Evolutionary conservation across 805 yeast genomes (phyloP).

Genomic region (Ogataea corticis): DNA sequence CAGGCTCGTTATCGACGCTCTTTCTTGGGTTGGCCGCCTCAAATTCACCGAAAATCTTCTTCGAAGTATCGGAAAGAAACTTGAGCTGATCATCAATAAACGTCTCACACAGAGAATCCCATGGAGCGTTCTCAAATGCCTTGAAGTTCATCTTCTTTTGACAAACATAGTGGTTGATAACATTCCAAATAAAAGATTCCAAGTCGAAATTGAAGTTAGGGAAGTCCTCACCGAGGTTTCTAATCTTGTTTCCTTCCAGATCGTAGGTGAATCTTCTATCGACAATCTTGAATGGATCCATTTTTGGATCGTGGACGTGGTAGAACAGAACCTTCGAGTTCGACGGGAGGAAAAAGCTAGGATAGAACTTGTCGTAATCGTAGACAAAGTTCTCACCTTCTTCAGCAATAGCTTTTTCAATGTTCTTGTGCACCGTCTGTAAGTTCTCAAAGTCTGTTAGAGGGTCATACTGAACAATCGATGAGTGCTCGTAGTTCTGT

Average conservation of each 20-base stretch:
- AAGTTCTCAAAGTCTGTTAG: slow-evolving; percentile 31
- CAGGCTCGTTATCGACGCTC: background rate
- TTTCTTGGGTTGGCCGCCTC: slow-evolving; percentile 6
- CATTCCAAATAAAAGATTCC: slow-evolving; percentile 35
- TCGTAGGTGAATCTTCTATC: slow-evolving; percentile 31
- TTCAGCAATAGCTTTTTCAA: slow-evolving; percentile 24
- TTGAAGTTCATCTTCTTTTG: slow-evolving; percentile 27
- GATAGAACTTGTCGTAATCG: slow-evolving; percentile 29
- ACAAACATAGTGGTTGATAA: slow-evolving; percentile 36
- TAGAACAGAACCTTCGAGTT: slow-evolving; percentile 36
- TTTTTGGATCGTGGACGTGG: slow-evolving; percentile 57
- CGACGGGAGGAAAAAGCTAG: slow-evolving; percentile 27
- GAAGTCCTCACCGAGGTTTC: slow-evolving; percentile 38
- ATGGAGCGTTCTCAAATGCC: slow-evolving; percentile 23
- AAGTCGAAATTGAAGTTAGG: slow-evolving; percentile 34
- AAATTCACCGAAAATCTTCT: slow-evolving; percentile 23
- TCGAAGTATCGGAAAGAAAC: slow-evolving; percentile 25
- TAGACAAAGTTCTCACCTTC: slow-evolving; percentile 29
- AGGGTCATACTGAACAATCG: slow-evolving; percentile 39
- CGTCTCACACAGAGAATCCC: slow-evolving; percentile 26
- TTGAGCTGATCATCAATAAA: slow-evolving; percentile 31
- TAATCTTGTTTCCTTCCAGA: slow-evolving; percentile 31
- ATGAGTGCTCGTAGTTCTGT: slow-evolving; percentile 36
- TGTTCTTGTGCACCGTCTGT: slow-evolving; percentile 22
- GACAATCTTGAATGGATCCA: slow-evolving; percentile 48